Evolutionary conservation across 208 protist genomes (phyloP), one percentile per base, ranked within the genome.

Genomic region (Phytomonas francai): DNA sequence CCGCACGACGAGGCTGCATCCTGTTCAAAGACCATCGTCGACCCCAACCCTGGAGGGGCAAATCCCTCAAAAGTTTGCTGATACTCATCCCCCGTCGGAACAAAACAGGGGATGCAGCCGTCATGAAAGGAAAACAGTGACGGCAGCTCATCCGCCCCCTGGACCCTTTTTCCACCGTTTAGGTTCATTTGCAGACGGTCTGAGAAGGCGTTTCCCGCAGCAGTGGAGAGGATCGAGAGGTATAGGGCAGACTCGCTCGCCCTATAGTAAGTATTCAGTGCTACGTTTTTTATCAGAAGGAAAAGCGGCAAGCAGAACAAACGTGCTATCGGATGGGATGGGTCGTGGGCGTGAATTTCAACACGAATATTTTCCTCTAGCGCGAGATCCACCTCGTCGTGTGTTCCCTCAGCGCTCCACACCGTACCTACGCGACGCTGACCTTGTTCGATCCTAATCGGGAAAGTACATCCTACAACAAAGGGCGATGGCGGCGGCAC

Each of bases 221-320:
- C 88, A 19, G 83, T 89, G 60, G 77, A 74, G 67, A 94, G 80
- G 42, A 94, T 76, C 12, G 88, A 91, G 25, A 94, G 79, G 56
- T 87, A 79, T 49, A 80, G 88, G 49, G 59, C 79, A 22, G 83
- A 84, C 70, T 94, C 88, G 33, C 76, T 86, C 12, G 66, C 56
- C 27, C 61, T 60, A 64, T 86, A 90, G 3, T 76, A 70, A 3
- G 72, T 75, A 14, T 74, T 71, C 33, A 51, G 61, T 2, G 65
- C 28, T 3, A 68, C 73, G 22, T 79, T 74, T 49, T 72, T 74
- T 28, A 87, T 73, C 25, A 94, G 77, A 49, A 94, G 87, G 72
- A 94, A 94, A 8, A 91, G 69, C 9, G 88, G 84, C 16, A 84
- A 68, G 36, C 72, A 77, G 78, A 84, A 91, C 36, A 86, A 74